These are phyloP conservation scores for Melanomma pulvis-pyrius DNA, from an alignment of 495 filamentous ascomycete species.

Conservation along the genomic window DNA sequence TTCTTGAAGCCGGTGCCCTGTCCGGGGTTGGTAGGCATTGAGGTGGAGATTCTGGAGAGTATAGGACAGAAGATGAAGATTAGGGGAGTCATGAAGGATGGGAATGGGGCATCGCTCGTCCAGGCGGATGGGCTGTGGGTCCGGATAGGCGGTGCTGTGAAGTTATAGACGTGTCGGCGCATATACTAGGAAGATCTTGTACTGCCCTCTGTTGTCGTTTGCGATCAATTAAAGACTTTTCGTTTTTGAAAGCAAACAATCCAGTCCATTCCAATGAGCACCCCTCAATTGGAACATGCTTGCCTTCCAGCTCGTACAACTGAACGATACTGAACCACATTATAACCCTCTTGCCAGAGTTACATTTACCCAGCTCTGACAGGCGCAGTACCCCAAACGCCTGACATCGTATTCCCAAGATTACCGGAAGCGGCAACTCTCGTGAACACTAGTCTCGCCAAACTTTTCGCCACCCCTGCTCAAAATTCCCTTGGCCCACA, in stretches of 20 bases:
- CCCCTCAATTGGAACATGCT: too few relatives aligned
- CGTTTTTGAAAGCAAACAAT: too few relatives aligned
- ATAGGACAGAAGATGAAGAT: constrained; percentile 24
- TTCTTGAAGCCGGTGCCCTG: constrained; percentile 29
- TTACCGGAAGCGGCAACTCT: not conserved
- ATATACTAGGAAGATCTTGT: not conserved
- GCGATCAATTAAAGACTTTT: not conserved
- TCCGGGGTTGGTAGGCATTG: constrained; percentile 23
- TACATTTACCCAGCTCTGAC: too few relatives aligned
- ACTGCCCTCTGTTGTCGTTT: not conserved
- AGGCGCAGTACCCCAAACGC: too few relatives aligned
- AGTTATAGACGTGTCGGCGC: constrained; percentile 10
- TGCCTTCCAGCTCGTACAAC: too few relatives aligned
- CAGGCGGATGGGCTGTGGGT: constrained; percentile 24
- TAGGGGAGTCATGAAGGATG: constrained; percentile 23
- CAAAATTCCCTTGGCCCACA: constrained; percentile 1
- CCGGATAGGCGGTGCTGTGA: constrained; percentile 14
- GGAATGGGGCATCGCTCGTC: constrained; percentile 12
- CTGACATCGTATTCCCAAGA: too few relatives aligned
- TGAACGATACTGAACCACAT: not conserved
- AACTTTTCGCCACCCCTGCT: constrained; percentile 3
- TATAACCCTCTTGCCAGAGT: not conserved
- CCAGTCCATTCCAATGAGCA: too few relatives aligned
- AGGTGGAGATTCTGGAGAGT: constrained; percentile 24
- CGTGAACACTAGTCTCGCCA: constrained; percentile 16